Evolutionary conservation across 164 flowering plant species (phyloP).

Genomic region (Tinospora cordifolia): DNA sequence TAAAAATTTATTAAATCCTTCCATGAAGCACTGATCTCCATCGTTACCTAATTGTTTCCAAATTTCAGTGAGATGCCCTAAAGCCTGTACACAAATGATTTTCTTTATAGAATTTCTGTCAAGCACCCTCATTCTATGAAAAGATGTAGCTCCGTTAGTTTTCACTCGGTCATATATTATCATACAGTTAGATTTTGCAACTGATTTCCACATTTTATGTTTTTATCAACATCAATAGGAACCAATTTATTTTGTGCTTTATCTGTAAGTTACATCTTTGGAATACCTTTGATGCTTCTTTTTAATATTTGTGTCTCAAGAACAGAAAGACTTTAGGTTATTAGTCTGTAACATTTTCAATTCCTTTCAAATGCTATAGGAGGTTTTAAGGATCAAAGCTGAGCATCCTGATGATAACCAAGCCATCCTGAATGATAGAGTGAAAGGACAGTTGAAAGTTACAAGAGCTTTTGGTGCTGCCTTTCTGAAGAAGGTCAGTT

Average conservation of each 20-base stretch:
- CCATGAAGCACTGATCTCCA: too few relatives aligned
- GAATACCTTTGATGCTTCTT: neutral
- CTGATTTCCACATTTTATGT: neutral
- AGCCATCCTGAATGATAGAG: slow-evolving; percentile 51
- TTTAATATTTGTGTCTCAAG: neutral
- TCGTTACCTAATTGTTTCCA: too few relatives aligned
- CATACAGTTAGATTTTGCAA: neutral
- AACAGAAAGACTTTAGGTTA: neutral
- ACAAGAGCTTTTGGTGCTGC: slow-evolving; percentile 70
- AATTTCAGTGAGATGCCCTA: too few relatives aligned
- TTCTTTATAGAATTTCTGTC: too few relatives aligned
- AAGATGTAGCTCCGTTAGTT: too few relatives aligned
- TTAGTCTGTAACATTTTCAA: neutral
- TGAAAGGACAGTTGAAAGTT: slow-evolving; percentile 66
- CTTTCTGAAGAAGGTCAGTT: slow-evolving; percentile 52
- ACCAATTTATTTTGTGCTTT: neutral
- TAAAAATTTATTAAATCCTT: too few relatives aligned
- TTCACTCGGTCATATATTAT: too few relatives aligned
- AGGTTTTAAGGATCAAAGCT: slow-evolving; percentile 42
- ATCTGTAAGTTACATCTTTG: neutral
- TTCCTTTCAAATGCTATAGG: slow-evolving; percentile 28
- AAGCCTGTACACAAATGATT: too few relatives aligned
- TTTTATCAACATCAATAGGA: neutral
- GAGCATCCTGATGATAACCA: slow-evolving; percentile 57
- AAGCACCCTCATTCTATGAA: too few relatives aligned